Base-by-base conservation (phyloP, 2,329 filamentous ascomycete species). In the Rhytidhysteron rufulum region DNA sequence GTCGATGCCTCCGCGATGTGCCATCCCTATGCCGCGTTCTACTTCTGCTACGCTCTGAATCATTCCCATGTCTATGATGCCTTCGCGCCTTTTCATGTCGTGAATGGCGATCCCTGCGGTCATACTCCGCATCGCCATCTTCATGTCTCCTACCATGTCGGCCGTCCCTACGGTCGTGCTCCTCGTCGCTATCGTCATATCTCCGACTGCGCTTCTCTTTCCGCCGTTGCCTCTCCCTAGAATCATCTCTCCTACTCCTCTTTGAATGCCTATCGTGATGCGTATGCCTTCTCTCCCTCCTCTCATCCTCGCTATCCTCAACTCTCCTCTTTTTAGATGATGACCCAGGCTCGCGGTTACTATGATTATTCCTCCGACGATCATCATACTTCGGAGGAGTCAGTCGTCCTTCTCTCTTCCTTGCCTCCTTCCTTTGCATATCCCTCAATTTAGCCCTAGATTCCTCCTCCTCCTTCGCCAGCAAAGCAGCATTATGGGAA, bases 401-500 rank as follows among this genome's bases (percentile, higher is more conserved):
- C 15, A 57, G 51, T 10, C 50, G 48, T 17, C 53, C 51, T 42
- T 51, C 32, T 46, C 39, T 44, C 37, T 35, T 42, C 44, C 33
- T 51, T 39, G 49, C 48, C 5, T 42, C 47, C 15, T 46, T 48
- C 11, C 46, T 37, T 31, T 61, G 46, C 48, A 67, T 53, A n/a
- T 43, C 34, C 31, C 78, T 77, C 40, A 95, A 75, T 16, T 88
- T 81, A 4, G 81, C 81, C 45, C 77, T 76, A 0, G 88, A 82
- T 50, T 97, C 90, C 34, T 85, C 81, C 19, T 83, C 82, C 63
- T 97, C 91, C 57, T 84, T 94, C 1, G 86, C 87, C 15, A 88
- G 79, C 21, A 97, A 73, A 1, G 88, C 86, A 18, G 86, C 82
- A 75, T 98, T 98, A 67, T 98, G 91, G 39, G 68, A 85, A 54